Evolutionary conservation across 2,329 filamentous ascomycete genomes (phyloP), one percentile per base, ranked within the genome.

Genomic region (Cladosporium sp.): DNA sequence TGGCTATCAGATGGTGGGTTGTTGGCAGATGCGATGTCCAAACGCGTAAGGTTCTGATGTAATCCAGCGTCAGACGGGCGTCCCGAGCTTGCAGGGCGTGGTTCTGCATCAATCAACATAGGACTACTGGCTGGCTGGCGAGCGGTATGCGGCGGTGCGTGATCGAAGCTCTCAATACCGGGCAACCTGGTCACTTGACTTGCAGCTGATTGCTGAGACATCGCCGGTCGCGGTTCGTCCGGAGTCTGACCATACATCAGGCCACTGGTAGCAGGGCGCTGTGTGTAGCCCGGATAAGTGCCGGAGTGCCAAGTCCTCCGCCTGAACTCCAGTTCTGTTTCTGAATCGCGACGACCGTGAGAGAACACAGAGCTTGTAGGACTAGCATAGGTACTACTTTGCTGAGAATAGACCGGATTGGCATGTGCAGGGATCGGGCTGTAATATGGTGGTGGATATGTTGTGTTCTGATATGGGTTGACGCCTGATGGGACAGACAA

Each of bases 221-320:
- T 74, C 68, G 84, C 67, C 71, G 84, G 70, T 75, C 83, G 74
- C 76, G 85, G 70, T 73, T 85, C 68, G 67, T 87, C 84, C 5
- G 89, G 85, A 5, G 86, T 90, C 61, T 89, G 85, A 39, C 90
- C 88, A 63, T 90, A 88, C 66, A 84, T 89, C 55, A 96, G 73
- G 15, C 88, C 84, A 73, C 89, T 92, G 14, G 87, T 88, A 15
- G 84, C 82, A 51, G 87, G 84, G 34, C 85, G 78, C 60, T 81
- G 81, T 61, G 74, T 74, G 60, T 85, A 85, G 63, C 82, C 82
- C 15, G 83, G 81, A 60, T 80, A 78, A 11, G 86, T 88, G 62
- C 91, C 89, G 0, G 91, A 90, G 73, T 97, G 92, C 92, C 92
- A 97, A 2, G 92, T 97, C 55, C 92, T 84, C 62, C 92, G 82